Percentiles rank a stretch among this genome's conserved stretches.
phyloP scores from a whole-genome alignment of 768 basidiomycete species.

The Pisolithus albus region DNA sequence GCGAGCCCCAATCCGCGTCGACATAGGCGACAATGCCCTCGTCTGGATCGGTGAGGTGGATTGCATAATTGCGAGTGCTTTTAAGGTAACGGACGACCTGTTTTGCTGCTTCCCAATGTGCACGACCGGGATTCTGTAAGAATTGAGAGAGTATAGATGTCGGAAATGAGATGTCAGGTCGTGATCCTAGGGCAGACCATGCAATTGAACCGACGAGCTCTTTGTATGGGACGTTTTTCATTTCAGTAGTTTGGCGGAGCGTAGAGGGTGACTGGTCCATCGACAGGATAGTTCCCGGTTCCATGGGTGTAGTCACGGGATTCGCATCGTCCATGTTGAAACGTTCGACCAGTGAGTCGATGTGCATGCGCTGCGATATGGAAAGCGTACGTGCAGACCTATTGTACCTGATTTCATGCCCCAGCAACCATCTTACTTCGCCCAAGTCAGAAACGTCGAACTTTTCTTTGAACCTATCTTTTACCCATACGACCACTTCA shows the following conservation, averaged over 20 bases:
- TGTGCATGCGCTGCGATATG: slow-evolving; percentile 24
- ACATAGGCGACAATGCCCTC: neutral
- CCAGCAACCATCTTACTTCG: slow-evolving; percentile 21
- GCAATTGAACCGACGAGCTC: slow-evolving; percentile 25
- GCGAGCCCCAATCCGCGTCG: slow-evolving; percentile 2
- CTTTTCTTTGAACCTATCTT: slow-evolving; percentile 13
- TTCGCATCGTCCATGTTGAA: neutral
- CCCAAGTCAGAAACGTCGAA: slow-evolving; percentile 28
- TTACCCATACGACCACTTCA: neutral
- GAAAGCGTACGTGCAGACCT: slow-evolving; percentile 14
- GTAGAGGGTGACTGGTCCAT: slow-evolving; percentile 2
- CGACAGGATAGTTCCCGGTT: neutral
- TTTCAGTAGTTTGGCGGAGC: neutral
- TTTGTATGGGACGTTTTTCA: slow-evolving; percentile 14
- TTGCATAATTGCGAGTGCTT: slow-evolving; percentile 10
- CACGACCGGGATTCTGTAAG: slow-evolving; percentile 12
- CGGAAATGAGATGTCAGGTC: slow-evolving; percentile 27
- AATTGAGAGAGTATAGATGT: slow-evolving; percentile 18
- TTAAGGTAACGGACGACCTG: slow-evolving; percentile 25
- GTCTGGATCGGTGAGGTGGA: slow-evolving; percentile 5
- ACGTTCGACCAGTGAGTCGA: slow-evolving; percentile 6
- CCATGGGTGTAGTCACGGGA: neutral
- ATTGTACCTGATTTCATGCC: slow-evolving; percentile 24
- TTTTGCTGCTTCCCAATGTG: slow-evolving; percentile 22
- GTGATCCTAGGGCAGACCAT: slow-evolving; percentile 20